Evolutionary conservation across 805 yeast species (phyloP).

Genomic region (Candida montana): DNA sequence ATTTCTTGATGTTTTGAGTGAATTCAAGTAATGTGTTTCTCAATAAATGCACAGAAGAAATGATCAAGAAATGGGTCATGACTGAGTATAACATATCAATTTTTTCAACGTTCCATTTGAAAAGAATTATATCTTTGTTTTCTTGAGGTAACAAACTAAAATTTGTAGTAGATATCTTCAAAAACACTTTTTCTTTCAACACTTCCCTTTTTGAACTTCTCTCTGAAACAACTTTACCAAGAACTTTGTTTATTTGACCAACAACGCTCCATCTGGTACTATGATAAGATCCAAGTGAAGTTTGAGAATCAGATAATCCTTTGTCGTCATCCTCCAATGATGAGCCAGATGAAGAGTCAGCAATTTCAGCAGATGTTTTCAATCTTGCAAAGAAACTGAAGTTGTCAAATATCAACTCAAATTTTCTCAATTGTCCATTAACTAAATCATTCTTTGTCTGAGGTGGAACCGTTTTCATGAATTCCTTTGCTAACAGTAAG

Average conservation of each 20-base stretch:
- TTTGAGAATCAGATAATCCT: constrained; percentile 20
- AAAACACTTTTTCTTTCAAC: constrained; percentile 27
- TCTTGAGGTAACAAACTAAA: constrained; percentile 21
- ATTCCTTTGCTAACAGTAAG: constrained; percentile 35
- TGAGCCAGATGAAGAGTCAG: constrained; percentile 22
- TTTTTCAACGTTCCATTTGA: constrained; percentile 24
- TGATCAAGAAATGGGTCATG: constrained; percentile 39
- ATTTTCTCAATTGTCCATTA: constrained; percentile 33
- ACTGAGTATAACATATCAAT: constrained; percentile 33
- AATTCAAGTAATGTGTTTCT: constrained; percentile 33
- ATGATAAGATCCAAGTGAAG: constrained; percentile 6
- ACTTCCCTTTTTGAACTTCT: constrained; percentile 24
- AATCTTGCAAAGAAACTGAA: constrained; percentile 5
- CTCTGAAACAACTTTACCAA: constrained; percentile 29
- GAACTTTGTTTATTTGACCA: constrained; percentile 11
- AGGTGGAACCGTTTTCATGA: constrained; percentile 27
- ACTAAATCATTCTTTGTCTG: constrained; percentile 36
- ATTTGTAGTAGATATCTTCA: constrained; percentile 25
- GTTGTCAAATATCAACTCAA: constrained; percentile 24
- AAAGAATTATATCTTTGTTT: constrained; percentile 17
- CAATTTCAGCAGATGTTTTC: constrained; percentile 1
- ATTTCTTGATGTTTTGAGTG: constrained; percentile 16
- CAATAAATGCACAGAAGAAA: constrained; percentile 41
- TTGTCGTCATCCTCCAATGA: constrained; percentile 30
- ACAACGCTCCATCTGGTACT: constrained; percentile 11